Conservation (phyloP, 495 filamentous ascomycete genomes). For the Pseudevernia furfuracea region DNA sequence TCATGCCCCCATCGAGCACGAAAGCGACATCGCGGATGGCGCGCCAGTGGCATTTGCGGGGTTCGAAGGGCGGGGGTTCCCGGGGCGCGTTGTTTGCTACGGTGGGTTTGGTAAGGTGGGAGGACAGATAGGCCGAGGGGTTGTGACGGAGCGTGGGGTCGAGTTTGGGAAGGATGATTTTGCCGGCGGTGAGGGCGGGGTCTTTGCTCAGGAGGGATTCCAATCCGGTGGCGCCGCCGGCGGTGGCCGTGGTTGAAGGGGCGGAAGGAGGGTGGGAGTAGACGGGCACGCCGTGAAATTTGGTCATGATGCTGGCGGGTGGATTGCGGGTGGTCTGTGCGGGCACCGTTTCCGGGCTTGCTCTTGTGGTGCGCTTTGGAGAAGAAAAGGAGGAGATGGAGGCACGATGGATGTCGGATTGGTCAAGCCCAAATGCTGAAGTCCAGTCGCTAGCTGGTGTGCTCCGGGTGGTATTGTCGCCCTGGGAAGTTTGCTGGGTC, state of each 20-base stretch:
- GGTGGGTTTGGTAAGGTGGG: not conserved
- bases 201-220: not conserved
- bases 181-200: not conserved
- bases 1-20: not conserved
- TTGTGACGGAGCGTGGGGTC: not conserved
- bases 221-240: too few relatives aligned
- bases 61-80: not conserved
- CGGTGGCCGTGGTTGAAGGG: too few relatives aligned
- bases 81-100: not conserved
- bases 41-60: not conserved
- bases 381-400: not conserved
- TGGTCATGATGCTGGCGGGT: not conserved
- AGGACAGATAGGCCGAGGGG: not conserved
- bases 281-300: not conserved
- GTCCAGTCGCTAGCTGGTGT: not conserved
- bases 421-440: not conserved
- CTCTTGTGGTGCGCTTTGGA: not conserved
- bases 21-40: slow-evolving; percentile 1
- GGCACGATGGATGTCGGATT: not conserved
- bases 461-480: not conserved
- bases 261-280: too few relatives aligned
- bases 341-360: not conserved
- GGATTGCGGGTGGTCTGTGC: not conserved
- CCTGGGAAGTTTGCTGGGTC: not conserved
- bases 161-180: not conserved